A percentile compares a stretch with the other conserved stretches of the same genome.
Conservation (phyloP, 805 yeast genomes). For the Myxozyma neotropica region DNA sequence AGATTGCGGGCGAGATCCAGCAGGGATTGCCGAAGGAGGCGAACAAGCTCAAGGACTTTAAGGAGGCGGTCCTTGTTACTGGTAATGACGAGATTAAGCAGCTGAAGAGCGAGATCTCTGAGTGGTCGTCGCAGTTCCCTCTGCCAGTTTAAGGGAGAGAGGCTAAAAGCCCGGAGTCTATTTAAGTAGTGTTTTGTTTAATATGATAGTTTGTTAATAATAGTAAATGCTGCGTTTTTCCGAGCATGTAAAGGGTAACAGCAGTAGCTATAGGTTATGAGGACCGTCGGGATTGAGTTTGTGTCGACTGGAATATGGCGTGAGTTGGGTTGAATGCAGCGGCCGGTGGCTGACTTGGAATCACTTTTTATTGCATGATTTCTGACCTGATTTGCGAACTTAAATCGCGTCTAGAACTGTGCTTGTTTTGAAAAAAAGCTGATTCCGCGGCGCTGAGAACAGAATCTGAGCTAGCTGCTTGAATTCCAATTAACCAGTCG, state of each 20-base stretch:
- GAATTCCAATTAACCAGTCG: too few relatives aligned
- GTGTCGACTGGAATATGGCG: neutral
- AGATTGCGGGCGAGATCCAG: constrained; percentile 71
- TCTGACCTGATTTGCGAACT: neutral
- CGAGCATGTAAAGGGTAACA: neutral
- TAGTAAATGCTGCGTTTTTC: too few relatives aligned
- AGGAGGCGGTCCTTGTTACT: constrained; percentile 71
- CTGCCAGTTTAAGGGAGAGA: constrained; percentile 40
- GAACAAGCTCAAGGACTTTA: constrained; percentile 94
- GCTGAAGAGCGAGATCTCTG: constrained; percentile 75
- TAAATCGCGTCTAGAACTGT: neutral
- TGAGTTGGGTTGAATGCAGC: too few relatives aligned
- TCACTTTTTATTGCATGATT: neutral
- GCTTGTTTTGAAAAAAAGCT: neutral
- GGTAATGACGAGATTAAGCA: constrained; percentile 69
- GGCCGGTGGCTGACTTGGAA: too few relatives aligned
- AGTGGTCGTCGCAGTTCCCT: constrained; percentile 71
- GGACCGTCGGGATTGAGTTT: neutral
- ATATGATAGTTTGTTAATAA: too few relatives aligned
- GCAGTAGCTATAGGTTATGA: neutral
- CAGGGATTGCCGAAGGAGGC: constrained; percentile 83
- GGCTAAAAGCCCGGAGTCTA: too few relatives aligned
- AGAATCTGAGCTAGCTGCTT: too few relatives aligned
- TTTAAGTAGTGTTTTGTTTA: neutral
- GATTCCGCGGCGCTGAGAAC: too few relatives aligned